Percentiles rank a stretch among this genome's conserved stretches.
Evolutionary conservation across 148 eudicot genomes (phyloP).

Genomic region (Selenicereus undatus): DNA sequence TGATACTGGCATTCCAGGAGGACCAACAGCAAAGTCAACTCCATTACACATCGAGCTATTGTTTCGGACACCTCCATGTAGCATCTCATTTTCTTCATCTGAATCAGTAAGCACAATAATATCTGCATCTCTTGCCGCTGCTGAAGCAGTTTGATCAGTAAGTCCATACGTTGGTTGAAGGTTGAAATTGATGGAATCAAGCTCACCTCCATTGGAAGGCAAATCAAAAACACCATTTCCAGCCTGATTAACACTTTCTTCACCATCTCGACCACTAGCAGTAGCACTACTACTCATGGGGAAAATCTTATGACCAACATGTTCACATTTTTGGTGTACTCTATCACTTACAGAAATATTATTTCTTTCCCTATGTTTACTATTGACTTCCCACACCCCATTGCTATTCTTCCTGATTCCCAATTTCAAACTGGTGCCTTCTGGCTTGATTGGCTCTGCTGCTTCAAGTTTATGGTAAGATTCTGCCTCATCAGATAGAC

Average conservation of each 20-base stretch:
- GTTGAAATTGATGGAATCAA: constrained; percentile 49
- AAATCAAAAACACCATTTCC: constrained; percentile 44
- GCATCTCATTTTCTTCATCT: constrained; percentile 54
- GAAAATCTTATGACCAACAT: constrained; percentile 36
- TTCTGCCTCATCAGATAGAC: constrained; percentile 36
- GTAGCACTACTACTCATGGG: constrained; percentile 68
- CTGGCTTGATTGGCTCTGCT: constrained; percentile 45
- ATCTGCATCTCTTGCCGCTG: constrained; percentile 39
- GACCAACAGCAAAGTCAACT: constrained; percentile 34
- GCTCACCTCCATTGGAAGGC: constrained; percentile 42
- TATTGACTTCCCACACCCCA: constrained; percentile 59
- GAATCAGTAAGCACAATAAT: constrained; percentile 77
- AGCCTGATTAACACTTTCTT: constrained; percentile 62
- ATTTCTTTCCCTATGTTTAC: constrained; percentile 42
- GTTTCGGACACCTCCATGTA: constrained; percentile 26
- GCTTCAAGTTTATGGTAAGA: constrained; percentile 40
- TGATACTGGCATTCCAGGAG: constrained; percentile 45
- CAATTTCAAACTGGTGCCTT: constrained; percentile 49
- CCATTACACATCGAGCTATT: constrained; percentile 30
- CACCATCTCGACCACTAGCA: constrained; percentile 62
- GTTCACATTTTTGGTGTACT: constrained; percentile 30
- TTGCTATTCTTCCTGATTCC: constrained; percentile 61
- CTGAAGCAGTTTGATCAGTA: constrained; percentile 29
- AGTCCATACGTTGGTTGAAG: constrained; percentile 38
- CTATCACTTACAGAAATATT: constrained; percentile 41